Base-by-base conservation (phyloP, 2,329 filamentous ascomycete genomes). In the Epichloe coenophiala region DNA sequence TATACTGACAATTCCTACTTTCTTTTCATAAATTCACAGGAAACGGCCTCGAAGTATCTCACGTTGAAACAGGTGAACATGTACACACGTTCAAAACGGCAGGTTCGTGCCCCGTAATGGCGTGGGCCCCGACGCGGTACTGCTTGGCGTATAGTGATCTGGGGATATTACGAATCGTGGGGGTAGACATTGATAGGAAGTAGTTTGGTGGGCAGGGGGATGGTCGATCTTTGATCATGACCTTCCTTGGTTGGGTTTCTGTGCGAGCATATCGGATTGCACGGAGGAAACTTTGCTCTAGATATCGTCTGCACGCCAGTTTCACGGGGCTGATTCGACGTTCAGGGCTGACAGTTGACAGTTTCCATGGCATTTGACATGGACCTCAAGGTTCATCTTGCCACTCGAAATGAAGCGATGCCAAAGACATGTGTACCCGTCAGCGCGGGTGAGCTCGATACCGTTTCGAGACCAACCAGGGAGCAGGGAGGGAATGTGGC, bases 101-200 rank as follows among this genome's bases (percentile, higher is more conserved):
- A 1, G 76, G 78, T 21, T 70, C 82, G 12, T 80, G 78, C 50
- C 78, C 80, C 1, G 75, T 85, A 11, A 83, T 89, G 7, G 77
- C 83, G 3, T 90, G 86, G 86, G 84, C 87, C 56, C 86, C 86
- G 2, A 82, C 77, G 41, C 74, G 81, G 51, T 90, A 90, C 63
- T 81, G 78, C 57, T 67, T 91, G 53, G 86, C 86, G 2, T 89
- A 88, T 62, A 79, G 79, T 48, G 86, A 90, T 60, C 66, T 79
- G 37, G 83, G 83, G 1, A 76, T 76, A 47, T 65, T 90, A 52
- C 81, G 83, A 59, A 86, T 89, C 51, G 71, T 88, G 45, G 83
- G 82, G 11, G 67, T 77, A 38, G 78, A 80, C 56, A 73, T 62
- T 39, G 67, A 69, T 41, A 64, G 65, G 49, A 68, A 68, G 54